Evolutionary conservation across 2,329 filamentous ascomycete species (phyloP).

Genomic region (Stagonosporopsis tanaceti): DNA sequence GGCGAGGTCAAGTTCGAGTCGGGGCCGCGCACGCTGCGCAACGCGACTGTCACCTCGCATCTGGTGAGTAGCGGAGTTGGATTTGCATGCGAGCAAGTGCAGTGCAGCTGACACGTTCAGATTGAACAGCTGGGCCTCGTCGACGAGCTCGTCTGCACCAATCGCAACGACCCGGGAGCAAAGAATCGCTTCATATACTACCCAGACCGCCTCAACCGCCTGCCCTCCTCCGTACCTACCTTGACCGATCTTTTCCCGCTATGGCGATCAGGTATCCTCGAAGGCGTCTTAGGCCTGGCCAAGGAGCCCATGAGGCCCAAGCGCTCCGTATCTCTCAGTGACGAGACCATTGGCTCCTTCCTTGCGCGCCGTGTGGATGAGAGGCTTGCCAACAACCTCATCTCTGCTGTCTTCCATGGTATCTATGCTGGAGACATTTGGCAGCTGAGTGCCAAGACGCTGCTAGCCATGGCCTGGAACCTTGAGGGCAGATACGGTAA

Average conservation of each 20-base stretch:
- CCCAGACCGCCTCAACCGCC: constrained; percentile 75
- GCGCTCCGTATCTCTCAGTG: constrained; percentile 54
- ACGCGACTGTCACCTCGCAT: constrained; percentile 73
- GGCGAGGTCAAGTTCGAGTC: constrained; percentile 78
- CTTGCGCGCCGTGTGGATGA: constrained; percentile 64
- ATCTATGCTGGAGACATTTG: constrained; percentile 92
- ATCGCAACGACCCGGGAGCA: constrained; percentile 60
- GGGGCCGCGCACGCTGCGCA: constrained; percentile 80
- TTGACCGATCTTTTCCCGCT: constrained; percentile 43
- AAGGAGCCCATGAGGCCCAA: constrained; percentile 47
- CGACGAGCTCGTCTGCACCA: constrained; percentile 64
- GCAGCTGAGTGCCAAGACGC: constrained; percentile 75
- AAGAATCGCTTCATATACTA: constrained; percentile 85
- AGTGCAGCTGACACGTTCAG: constrained; percentile 50
- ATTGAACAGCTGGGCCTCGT: constrained; percentile 65
- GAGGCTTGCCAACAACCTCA: constrained; percentile 72
- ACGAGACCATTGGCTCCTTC: constrained; percentile 78
- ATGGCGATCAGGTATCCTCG: constrained; percentile 65
- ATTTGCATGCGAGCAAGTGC: not conserved
- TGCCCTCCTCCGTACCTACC: constrained; percentile 37
- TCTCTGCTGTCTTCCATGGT: constrained; percentile 81
- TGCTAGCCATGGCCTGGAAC: constrained; percentile 62
- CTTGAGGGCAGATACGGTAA: constrained; percentile 57
- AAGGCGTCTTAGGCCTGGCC: constrained; percentile 53
- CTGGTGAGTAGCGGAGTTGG: constrained; percentile 62